Evolutionary conservation across 305 asterid genomes (phyloP).

Genomic region (Fraxinus angustifolia): DNA sequence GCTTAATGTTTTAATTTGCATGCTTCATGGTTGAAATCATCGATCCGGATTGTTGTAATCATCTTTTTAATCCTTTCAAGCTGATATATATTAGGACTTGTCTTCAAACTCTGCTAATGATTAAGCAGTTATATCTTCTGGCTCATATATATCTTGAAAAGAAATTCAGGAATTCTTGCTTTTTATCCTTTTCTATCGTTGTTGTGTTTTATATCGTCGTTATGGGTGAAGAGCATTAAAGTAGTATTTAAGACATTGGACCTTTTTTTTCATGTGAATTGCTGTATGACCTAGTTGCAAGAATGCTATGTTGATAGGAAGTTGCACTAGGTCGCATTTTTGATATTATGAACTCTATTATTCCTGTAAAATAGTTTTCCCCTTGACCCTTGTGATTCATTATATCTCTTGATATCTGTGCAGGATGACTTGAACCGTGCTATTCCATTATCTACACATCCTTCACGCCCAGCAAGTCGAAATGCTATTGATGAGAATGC

Average conservation of each 20-base stretch:
- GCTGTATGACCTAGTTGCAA: neutral
- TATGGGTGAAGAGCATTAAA: neutral
- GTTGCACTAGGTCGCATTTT: neutral
- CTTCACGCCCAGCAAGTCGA: slow-evolving; percentile 84
- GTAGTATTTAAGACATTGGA: neutral
- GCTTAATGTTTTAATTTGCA: neutral
- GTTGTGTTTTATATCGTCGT: neutral
- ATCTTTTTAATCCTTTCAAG: neutral
- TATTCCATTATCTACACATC: slow-evolving; percentile 59
- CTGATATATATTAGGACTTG: neutral
- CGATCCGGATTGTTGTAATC: neutral
- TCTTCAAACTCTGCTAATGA: neutral
- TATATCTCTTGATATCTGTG: slow-evolving; percentile 12
- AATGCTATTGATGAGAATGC: slow-evolving; percentile 68
- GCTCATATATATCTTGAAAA: neutral
- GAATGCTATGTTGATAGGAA: neutral
- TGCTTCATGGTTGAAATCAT: neutral
- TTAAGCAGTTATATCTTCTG: neutral
- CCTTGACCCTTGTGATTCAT: neutral
- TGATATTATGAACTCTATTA: neutral
- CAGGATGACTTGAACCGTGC: slow-evolving; percentile 81
- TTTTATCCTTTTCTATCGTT: neutral
- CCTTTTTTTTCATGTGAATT: neutral
- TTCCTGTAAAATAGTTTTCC: neutral
- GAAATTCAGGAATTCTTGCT: neutral